Evolutionary conservation across 1,139 yeast genomes (phyloP).

Genomic region (Candida anutae): DNA sequence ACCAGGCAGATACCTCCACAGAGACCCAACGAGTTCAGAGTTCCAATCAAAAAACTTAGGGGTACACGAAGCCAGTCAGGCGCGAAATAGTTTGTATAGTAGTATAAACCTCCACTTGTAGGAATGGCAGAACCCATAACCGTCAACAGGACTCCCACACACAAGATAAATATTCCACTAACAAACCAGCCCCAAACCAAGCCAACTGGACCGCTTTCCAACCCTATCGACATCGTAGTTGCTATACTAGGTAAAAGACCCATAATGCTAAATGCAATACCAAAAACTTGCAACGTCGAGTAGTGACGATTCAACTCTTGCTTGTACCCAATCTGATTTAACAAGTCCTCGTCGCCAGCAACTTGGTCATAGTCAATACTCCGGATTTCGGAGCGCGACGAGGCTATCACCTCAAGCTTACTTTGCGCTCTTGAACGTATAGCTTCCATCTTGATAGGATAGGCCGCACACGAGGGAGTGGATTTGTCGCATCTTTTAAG

Average conservation of each 20-base stretch:
- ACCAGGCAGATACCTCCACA: constrained; percentile 33
- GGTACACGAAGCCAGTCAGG: constrained; percentile 26
- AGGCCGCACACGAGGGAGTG: no score
- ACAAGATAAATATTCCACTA: constrained; percentile 48
- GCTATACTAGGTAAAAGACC: constrained; percentile 43
- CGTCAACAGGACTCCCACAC: constrained; percentile 57
- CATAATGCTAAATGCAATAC: constrained; percentile 48
- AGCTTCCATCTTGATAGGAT: background rate
- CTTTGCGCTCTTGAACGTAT: background rate
- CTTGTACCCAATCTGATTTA: constrained; percentile 48
- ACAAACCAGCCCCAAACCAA: constrained; percentile 70
- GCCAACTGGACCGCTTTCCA: constrained; percentile 47
- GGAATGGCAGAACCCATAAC: constrained; percentile 65
- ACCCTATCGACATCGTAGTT: constrained; percentile 28
- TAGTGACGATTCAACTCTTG: constrained; percentile 43
- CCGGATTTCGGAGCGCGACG: constrained; percentile 2
- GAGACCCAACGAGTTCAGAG: constrained; percentile 29
- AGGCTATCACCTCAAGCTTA: constrained; percentile 1
- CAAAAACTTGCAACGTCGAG: constrained; percentile 44
- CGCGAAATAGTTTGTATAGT: constrained; percentile 39
- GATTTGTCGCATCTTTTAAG: background rate
- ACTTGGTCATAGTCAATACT: constrained; percentile 10
- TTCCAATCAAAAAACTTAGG: constrained; percentile 27
- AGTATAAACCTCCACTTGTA: constrained; percentile 48
- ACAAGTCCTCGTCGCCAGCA: constrained; percentile 34